Base-by-base conservation (phyloP, 225 moss, liverwort and hornwort genomes). In the Anthoceros angustus region DNA sequence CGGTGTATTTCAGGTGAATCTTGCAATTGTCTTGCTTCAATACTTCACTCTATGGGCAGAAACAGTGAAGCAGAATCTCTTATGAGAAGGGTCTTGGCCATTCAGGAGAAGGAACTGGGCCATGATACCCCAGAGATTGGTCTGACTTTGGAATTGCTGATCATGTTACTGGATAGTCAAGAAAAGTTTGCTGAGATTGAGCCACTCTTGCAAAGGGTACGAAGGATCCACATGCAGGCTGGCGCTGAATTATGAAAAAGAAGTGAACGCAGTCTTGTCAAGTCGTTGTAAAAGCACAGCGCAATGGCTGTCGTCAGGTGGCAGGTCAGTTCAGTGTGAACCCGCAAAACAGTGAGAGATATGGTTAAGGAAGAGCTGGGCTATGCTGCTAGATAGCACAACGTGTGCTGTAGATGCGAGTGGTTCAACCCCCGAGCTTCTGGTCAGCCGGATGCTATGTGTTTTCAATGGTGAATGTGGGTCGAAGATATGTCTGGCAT, bases 21-120 rank as follows among this genome's bases (percentile, higher is more conserved):
- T 48, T 93, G 87, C 65, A 87, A 87, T 73, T 93, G 93, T 74
- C 78, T 93, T 74, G 93, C 93, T 61, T 87, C 90, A 40, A 80
- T 93, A 68, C 76, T 93, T 49, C 84, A 89, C 69, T 79, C 82
- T 0, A 75, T 72, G 38, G 86, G 76, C 62, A 81, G 80, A 72
- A 71, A 63, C 49, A 69, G 72, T 9, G 90, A 93, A 66, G 84
- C 90, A 2, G 72, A 87, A 64, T 25, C 67, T 25, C 65, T 87
- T 64, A 74, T 93, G 79, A 74, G 82, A 75, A 83, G 82, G 43
- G 90, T 93, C 32, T 70, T 93, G 64, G 82, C 67, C 70, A 82
- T 93, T 76, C 93, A 93, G 73, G 93, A 93, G 81, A 77, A 60
- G 38, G 84, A 82, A 66, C 66, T 90, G 20, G 90, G 86, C 48